Conservation (phyloP, 2,329 filamentous ascomycete species). For the Colletotrichum zoysiae region DNA sequence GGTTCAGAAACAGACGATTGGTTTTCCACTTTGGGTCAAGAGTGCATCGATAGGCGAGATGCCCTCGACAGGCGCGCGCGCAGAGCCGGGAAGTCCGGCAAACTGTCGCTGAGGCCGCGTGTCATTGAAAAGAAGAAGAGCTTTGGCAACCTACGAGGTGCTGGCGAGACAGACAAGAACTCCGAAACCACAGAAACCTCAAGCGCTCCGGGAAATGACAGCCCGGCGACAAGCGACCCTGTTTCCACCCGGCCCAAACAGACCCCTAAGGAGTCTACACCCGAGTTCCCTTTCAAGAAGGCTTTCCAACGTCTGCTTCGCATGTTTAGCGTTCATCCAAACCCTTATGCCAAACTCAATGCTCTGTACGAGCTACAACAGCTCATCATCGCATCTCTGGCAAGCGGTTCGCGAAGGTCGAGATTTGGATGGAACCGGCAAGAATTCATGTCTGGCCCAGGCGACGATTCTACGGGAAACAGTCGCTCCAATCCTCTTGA, state of each 20-base stretch:
- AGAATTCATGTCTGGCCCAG: constrained; percentile 50
- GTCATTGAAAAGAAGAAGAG: constrained; percentile 76
- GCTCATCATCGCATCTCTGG: constrained; percentile 78
- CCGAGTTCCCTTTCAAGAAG: constrained; percentile 82
- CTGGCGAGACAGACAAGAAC: constrained; percentile 57
- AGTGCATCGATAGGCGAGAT: constrained; percentile 74
- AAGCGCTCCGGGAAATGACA: constrained; percentile 57
- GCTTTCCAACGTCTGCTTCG: constrained; percentile 84
- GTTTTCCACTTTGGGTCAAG: constrained; percentile 78
- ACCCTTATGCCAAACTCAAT: constrained; percentile 87
- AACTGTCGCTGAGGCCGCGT: constrained; percentile 60
- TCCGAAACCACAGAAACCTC: constrained; percentile 55
- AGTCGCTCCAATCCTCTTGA: constrained; percentile 66
- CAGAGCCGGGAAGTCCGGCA: constrained; percentile 55
- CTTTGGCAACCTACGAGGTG: constrained; percentile 72
- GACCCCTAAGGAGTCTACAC: constrained; percentile 50
- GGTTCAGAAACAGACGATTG: constrained; percentile 95
- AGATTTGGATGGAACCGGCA: constrained; percentile 51
- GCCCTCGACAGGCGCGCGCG: constrained; percentile 63
- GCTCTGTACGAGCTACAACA: constrained; percentile 86
- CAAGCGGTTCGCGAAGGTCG: constrained; percentile 51
- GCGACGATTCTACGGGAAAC: constrained; percentile 50
- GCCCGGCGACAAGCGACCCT: constrained; percentile 56
- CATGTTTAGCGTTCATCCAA: constrained; percentile 90
- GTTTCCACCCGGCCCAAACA: constrained; percentile 49